Evolutionary conservation across 2,329 filamentous ascomycete species (phyloP), one percentile per base, ranked within the genome.

Genomic region (Coccinonectria pachysandricola): DNA sequence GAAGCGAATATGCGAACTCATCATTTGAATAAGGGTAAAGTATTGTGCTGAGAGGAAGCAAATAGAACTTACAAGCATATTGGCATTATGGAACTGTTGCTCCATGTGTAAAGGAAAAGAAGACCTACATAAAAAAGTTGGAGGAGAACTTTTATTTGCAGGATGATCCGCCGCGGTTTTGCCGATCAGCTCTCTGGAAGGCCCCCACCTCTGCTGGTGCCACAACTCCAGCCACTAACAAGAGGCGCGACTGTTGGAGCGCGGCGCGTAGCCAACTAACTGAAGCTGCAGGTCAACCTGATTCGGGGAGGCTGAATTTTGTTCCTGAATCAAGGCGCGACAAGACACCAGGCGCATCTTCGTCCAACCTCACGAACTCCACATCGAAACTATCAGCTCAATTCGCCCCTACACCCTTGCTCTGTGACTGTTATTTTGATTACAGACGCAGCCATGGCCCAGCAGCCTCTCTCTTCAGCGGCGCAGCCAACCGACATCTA

Each of bases 401-500:
- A 50, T 49, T 45, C 34, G 36, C 26, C 35, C 29, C 23, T n/a
- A n/a, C n/a, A n/a, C n/a, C n/a, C n/a, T n/a, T n/a, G n/a, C n/a
- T n/a, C n/a, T n/a, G n/a, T n/a, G n/a, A n/a, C n/a, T n/a, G n/a
- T n/a, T n/a, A n/a, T n/a, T n/a, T n/a, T n/a, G n/a, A n/a, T n/a
- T n/a, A n/a, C n/a, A n/a, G n/a, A n/a, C n/a, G n/a, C n/a, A n/a
- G 54, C 16, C 35, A 74, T 73, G 70, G 64, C 69, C 33, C 60
- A 67, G 37, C 68, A 73, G 54, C 64, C 66, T 32, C 49, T 75
- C 39, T 62, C 61, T 23, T 64, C 69, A 45, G 59, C 68, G 47
- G 60, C 61, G 37, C 68, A 68, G 53, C 71, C 71, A 36, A 74
- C 69, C 31, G 71, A 76, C 49, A 64, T 74, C 34, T 76, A 76